Evolutionary conservation across 1,284 basidiomycete species (phyloP), one percentile per base, ranked within the genome.

Genomic region (Inonotus hispidus): DNA sequence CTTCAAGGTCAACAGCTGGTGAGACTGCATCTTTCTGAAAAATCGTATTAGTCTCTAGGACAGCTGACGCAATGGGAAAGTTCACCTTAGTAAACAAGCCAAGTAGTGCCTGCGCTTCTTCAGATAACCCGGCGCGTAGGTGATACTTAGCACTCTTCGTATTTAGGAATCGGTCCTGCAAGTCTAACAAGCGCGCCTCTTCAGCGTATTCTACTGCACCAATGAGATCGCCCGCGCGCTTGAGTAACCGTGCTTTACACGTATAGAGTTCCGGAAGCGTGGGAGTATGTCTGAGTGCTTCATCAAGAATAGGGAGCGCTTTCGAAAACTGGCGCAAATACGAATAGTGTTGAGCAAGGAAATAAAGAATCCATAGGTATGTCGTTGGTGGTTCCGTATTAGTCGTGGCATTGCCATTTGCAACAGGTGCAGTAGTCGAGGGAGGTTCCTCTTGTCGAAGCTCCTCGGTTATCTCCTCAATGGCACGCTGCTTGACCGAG

Each of bases 91-190:
- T 97, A 72, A 98, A 98, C 64, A 95, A 65, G 1, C 87, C 91
- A 8, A 95, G 76, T 6, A 93, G 75, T 4, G 82, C 75, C 60
- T 81, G 83, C 0, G 92, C 94, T 70, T 91, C 90, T 23, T 85
- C 83, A 1, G 90, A 72, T 67, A 93, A 78, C 1, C 89, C 92
- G 11, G 90, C 91, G 46, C 95, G 79, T 46, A 99, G 74, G 64
- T 89, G 80, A 72, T 99, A 99, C 73, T 98, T 98, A 1, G 89
- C 95, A 53, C 85, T 83, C 73, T 99, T 99, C 52, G 91, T 92
- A 74, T 99, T 99, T 68, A 99, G 75, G 77, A 95, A 98, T 39
- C 97, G 80, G 73, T 99, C 97, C 73, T 99, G 97, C 0, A 93
- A 88, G 71, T 99, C 97, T 45, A 99, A 76, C 23, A 82, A 71